phyloP scores from a whole-genome alignment of 768 basidiomycete species.

The Leccinum barrowsii region DNA sequence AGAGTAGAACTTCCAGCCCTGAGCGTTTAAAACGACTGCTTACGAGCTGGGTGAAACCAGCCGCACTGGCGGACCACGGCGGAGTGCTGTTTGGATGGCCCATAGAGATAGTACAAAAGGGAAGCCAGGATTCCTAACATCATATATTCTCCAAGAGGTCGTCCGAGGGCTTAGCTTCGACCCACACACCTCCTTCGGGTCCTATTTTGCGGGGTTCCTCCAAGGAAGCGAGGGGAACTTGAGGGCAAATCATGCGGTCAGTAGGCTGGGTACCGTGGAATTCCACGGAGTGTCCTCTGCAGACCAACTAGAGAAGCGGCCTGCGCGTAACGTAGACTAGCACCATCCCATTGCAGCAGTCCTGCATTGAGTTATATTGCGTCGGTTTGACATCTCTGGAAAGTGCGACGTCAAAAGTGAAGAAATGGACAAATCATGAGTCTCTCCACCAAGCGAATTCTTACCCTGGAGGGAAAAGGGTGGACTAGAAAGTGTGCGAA shows the following conservation, averaged over 20 bases:
- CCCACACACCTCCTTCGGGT: conserved; percentile 16
- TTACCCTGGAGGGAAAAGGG: neutral
- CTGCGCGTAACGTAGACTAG: conserved; percentile 2
- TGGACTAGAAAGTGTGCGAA: neutral
- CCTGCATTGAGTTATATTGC: neutral
- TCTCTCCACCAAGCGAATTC: neutral
- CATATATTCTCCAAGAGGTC: conserved; percentile 5
- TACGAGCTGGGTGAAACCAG: conserved; percentile 13
- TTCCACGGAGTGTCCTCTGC: conserved; percentile 21
- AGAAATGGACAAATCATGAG: neutral
- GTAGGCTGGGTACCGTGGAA: conserved; percentile 8
- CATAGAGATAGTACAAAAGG: conserved; percentile 7
- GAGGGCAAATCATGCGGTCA: conserved; percentile 13
- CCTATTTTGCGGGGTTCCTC: conserved; percentile 19
- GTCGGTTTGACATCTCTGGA: neutral
- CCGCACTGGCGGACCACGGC: neutral
- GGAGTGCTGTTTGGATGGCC: neutral
- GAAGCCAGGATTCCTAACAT: neutral
- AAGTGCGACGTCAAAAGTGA: neutral
- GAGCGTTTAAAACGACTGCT: neutral
- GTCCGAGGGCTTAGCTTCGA: conserved; percentile 12
- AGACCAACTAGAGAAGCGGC: neutral
- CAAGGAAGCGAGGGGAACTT: conserved; percentile 18
- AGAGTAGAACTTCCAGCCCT: neutral
- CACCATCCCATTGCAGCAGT: neutral